Percentiles rank a stretch among this genome's conserved stretches.
Evolutionary conservation across 306 rosid species (phyloP).

Genomic region (Acacia confusa): DNA sequence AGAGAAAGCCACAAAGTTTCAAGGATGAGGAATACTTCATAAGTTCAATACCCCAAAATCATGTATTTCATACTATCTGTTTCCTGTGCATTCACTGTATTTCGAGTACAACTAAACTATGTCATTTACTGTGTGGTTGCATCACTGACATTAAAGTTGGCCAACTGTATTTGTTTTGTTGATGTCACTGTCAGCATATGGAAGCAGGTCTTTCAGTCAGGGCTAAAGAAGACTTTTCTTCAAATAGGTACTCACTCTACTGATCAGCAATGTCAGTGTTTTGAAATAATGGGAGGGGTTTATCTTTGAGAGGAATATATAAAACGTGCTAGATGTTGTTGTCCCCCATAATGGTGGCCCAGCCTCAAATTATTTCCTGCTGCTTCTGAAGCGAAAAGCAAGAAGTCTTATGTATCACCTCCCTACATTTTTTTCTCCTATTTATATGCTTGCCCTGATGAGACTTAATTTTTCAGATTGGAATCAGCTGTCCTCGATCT

Average conservation of each 20-base stretch:
- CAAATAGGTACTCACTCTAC: constrained; percentile 59
- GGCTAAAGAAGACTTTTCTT: constrained; percentile 67
- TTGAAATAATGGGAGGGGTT: not conserved
- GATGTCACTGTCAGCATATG: constrained; percentile 58
- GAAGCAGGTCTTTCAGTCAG: constrained; percentile 87
- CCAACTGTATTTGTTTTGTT: constrained; percentile 22
- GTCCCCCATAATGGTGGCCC: not conserved
- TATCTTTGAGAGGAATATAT: not conserved
- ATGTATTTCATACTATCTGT: constrained; percentile 44
- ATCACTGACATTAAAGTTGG: constrained; percentile 7
- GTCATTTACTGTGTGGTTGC: constrained; percentile 4
- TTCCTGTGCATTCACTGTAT: constrained; percentile 27
- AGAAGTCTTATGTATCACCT: not conserved
- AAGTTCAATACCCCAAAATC: constrained; percentile 84
- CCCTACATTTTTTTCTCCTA: not conserved
- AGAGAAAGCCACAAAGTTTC: constrained; percentile 69
- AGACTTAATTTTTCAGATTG: constrained; percentile 55
- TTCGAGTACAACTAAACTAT: constrained; percentile 9
- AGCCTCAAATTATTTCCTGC: not conserved
- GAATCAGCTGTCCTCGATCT: constrained; percentile 88
- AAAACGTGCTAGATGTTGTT: not conserved
- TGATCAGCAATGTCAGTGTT: not conserved
- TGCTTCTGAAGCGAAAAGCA: constrained; percentile 7
- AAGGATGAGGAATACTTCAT: constrained; percentile 83
- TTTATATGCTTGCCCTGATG: constrained; percentile 24